Conservation (phyloP, 768 basidiomycete species). For the Boletus pseudopeckii region DNA sequence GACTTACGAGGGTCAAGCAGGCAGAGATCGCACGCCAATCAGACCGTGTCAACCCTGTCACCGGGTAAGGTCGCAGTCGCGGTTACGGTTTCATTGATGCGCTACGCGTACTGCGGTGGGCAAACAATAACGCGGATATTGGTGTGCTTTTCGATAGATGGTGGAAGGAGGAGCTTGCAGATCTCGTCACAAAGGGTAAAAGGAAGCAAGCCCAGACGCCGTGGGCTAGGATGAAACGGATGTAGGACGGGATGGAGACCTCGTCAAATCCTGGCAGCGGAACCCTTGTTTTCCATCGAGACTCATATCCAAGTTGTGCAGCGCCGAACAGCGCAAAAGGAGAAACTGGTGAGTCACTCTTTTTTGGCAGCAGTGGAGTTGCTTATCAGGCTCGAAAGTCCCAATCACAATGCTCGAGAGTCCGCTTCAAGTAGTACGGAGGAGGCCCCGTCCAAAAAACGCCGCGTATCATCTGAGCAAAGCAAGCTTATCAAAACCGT, state of each 20-base stretch:
- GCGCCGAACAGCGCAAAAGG: slow-evolving; percentile 56
- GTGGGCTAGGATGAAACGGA: slow-evolving; percentile 51
- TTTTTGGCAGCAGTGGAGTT: not conserved
- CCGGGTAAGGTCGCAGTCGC: slow-evolving; percentile 82
- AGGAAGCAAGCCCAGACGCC: slow-evolving; percentile 45
- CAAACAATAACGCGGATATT: slow-evolving; percentile 81
- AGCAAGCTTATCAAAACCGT: slow-evolving; percentile 25
- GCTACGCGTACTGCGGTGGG: too few relatives aligned
- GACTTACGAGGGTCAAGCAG: slow-evolving; percentile 67
- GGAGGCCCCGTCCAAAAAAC: slow-evolving; percentile 42
- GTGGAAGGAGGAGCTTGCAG: slow-evolving; percentile 79
- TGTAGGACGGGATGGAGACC: slow-evolving; percentile 49
- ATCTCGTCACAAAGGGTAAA: slow-evolving; percentile 56
- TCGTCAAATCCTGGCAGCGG: slow-evolving; percentile 39
- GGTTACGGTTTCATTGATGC: slow-evolving; percentile 98
- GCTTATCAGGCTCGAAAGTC: not conserved
- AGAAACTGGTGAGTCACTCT: slow-evolving; percentile 24
- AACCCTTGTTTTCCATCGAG: slow-evolving; percentile 85
- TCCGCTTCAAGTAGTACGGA: slow-evolving; percentile 14
- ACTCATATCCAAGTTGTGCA: slow-evolving; percentile 92
- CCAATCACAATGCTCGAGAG: not conserved
- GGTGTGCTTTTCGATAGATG: slow-evolving; percentile 66
- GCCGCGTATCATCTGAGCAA: slow-evolving; percentile 27
- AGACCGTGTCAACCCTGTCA: slow-evolving; percentile 83
- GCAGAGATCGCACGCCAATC: slow-evolving; percentile 87